Conservation (phyloP, 495 filamentous ascomycete genomes). For the Podospora fimiseda region DNA sequence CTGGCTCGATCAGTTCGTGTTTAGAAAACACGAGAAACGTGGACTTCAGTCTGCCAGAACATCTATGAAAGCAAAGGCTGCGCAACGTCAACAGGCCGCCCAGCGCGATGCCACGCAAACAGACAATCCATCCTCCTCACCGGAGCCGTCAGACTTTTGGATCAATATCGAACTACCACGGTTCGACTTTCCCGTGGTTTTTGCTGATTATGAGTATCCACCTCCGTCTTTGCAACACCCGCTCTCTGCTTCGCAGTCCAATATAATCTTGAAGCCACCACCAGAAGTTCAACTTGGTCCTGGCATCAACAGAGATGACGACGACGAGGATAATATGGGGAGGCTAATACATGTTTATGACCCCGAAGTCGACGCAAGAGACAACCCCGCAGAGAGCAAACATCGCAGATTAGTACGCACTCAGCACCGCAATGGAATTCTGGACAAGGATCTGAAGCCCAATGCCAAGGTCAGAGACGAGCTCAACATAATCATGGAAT, state of each 20-base stretch:
- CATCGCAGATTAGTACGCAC: slow-evolving; percentile 86
- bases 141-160: slow-evolving; percentile 48
- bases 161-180: slow-evolving; percentile 88
- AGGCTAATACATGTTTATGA: slow-evolving; percentile 82
- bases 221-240: slow-evolving; percentile 63
- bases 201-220: slow-evolving; percentile 87
- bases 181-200: slow-evolving; percentile 94
- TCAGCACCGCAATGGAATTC: slow-evolving; percentile 76
- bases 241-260: slow-evolving; percentile 56
- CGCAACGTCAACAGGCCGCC: slow-evolving; percentile 27
- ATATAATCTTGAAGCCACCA: slow-evolving; percentile 64
- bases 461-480: slow-evolving; percentile 96
- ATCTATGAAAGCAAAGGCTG: slow-evolving; percentile 27
- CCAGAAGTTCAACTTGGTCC: slow-evolving; percentile 79
- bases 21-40: slow-evolving; percentile 74
- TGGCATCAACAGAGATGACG: slow-evolving; percentile 63
- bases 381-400: slow-evolving; percentile 94
- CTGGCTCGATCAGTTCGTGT: slow-evolving; percentile 92
- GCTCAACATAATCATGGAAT: slow-evolving; percentile 82
- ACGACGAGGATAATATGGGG: slow-evolving; percentile 45
- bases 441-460: slow-evolving; percentile 90
- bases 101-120: slow-evolving; percentile 25
- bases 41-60: slow-evolving; percentile 49
- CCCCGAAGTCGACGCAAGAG: slow-evolving; percentile 77
- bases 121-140: slow-evolving; percentile 44